Evolutionary conservation across 805 yeast species (phyloP).

Genomic region (Lachancea sp.): DNA sequence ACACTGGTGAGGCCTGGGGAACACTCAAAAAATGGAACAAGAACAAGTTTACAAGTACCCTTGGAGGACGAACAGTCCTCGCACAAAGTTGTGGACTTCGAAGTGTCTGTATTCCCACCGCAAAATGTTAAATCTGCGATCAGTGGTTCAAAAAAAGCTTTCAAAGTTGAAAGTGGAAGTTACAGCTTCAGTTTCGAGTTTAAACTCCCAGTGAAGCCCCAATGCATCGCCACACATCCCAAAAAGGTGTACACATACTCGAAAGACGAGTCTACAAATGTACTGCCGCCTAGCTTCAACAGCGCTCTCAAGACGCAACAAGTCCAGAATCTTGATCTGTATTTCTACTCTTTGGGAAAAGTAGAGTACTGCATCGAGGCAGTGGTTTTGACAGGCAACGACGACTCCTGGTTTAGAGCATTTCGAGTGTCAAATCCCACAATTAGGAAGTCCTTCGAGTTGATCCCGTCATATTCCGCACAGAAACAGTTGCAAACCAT

Average conservation of each 20-base stretch:
- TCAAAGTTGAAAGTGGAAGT: constrained; percentile 26
- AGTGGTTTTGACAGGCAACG: constrained; percentile 22
- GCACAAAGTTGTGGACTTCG: constrained; percentile 17
- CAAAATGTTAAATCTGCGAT: constrained; percentile 31
- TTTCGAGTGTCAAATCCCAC: constrained; percentile 18
- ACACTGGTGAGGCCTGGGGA: constrained; percentile 25
- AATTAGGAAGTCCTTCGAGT: constrained; percentile 19
- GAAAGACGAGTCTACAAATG: constrained; percentile 14
- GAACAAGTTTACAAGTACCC: constrained; percentile 66
- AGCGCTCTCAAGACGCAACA: constrained; percentile 21
- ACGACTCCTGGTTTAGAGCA: constrained; percentile 27
- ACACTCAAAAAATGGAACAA: constrained; percentile 48
- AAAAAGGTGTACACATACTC: constrained; percentile 19
- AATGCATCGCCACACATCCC: constrained; percentile 23
- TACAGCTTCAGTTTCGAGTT: constrained; percentile 25
- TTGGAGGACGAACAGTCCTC: constrained; percentile 13
- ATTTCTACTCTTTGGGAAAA: constrained; percentile 28
- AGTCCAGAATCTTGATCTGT: constrained; percentile 25
- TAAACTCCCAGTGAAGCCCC: constrained; percentile 22
- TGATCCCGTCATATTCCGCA: constrained; percentile 18
- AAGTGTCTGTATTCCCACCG: constrained; percentile 28
- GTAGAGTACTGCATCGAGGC: constrained; percentile 26
- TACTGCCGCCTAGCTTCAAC: constrained; percentile 30
- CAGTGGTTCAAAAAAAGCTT: constrained; percentile 23
- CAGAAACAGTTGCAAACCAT: constrained; percentile 1